Percentiles rank a stretch among this genome's conserved stretches.
Evolutionary conservation across 345 rosid genomes (phyloP).

Genomic region (Sonneratia alba): DNA sequence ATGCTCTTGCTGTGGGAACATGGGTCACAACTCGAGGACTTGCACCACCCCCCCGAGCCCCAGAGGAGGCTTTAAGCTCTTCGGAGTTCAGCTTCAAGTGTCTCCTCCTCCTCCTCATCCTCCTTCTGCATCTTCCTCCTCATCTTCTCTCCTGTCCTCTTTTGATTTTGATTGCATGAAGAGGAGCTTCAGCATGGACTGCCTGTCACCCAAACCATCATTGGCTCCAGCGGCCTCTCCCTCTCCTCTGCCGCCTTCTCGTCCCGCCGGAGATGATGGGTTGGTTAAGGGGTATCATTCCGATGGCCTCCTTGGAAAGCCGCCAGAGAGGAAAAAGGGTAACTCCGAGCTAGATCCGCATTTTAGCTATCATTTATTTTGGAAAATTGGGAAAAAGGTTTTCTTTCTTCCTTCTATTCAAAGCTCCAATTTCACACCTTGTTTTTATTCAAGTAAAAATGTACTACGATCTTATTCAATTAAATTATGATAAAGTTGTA

Average conservation of each 20-base stretch:
- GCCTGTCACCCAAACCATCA: neutral
- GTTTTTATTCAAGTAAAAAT: no score
- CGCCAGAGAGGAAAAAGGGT: conserved; percentile 21
- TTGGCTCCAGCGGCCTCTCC: neutral
- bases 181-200: conserved; percentile 16
- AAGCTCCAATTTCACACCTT: no score
- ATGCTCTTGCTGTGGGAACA: conserved; percentile 30
- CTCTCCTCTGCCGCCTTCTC: neutral
- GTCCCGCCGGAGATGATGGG: conserved; percentile 1
- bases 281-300: conserved; percentile 15
- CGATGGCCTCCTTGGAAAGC: conserved; percentile 10
- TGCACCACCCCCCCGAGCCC: conserved; percentile 10
- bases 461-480: no score
- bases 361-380: no score
- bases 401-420: no score
- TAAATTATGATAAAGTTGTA: no score
- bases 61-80: conserved; percentile 15
- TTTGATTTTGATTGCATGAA: neutral
- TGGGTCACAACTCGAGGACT: conserved; percentile 30
- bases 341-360: neutral
- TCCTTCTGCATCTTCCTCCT: no score
- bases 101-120: neutral
- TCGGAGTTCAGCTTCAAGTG: conserved; percentile 19
- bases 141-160: no score
- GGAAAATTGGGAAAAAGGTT: no score